Evolutionary conservation across 2,329 filamentous ascomycete genomes (phyloP).

Genomic region (Parastagonospora nodorum): DNA sequence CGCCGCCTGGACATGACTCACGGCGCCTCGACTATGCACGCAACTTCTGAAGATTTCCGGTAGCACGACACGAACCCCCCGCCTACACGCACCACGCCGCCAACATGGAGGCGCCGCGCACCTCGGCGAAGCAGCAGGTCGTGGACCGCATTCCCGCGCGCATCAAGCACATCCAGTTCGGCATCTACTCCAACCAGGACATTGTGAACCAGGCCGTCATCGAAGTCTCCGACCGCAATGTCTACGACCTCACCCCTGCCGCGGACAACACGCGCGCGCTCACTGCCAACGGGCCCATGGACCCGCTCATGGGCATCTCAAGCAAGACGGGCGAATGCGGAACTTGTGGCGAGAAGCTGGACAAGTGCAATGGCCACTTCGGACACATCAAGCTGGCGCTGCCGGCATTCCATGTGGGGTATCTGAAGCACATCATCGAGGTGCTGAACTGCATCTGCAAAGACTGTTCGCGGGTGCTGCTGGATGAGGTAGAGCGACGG

Average conservation of each 20-base stretch:
- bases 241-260: conserved; percentile 82
- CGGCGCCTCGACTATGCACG: conserved; percentile 25
- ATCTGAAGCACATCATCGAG: conserved; percentile 88
- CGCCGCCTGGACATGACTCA: conserved; percentile 23
- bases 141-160: conserved; percentile 86
- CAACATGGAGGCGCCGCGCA: conserved; percentile 29
- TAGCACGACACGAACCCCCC: conserved; percentile 15
- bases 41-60: conserved; percentile 10
- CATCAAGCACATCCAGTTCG: conserved; percentile 92
- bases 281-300: conserved; percentile 82
- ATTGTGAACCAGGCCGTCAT: conserved; percentile 95
- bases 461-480: conserved; percentile 81
- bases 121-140: conserved; percentile 78
- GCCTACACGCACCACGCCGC: conserved; percentile 5
- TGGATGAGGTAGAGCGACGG: conserved; percentile 79
- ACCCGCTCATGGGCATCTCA: conserved; percentile 85
- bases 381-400: conserved; percentile 89
- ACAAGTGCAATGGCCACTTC: conserved; percentile 92
- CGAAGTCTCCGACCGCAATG: conserved; percentile 89
- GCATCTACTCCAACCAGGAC: conserved; percentile 89
- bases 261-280: conserved; percentile 66
- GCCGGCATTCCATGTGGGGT: conserved; percentile 94
- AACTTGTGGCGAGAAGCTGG: conserved; percentile 81
- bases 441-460: conserved; percentile 96
- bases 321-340: conserved; percentile 78